Conservation (phyloP, 495 filamentous ascomycete species). For the Aspergillus carlsbadensis region DNA sequence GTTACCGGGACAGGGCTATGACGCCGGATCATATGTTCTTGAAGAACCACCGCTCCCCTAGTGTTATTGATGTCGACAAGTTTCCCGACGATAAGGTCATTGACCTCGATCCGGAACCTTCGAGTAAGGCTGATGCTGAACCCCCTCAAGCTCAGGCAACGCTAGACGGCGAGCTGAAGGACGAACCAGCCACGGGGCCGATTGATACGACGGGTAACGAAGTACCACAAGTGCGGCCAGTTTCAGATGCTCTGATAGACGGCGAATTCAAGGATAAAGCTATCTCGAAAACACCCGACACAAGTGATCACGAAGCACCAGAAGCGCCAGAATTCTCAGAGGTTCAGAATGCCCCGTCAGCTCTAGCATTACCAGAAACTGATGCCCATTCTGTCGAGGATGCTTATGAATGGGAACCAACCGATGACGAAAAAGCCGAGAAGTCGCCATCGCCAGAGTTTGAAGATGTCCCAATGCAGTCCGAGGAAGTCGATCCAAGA, state of each 20-base stretch:
- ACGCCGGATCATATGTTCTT: conserved; percentile 39
- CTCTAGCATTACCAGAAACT: not conserved
- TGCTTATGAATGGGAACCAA: not conserved
- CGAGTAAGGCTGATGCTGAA: conserved; percentile 13
- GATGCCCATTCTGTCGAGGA: not conserved
- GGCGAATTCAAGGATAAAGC: too few relatives aligned
- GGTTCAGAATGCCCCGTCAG: too few relatives aligned
- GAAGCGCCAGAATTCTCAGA: not conserved
- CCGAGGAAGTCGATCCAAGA: not conserved
- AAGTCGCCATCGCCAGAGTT: conserved; percentile 53
- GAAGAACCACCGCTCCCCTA: conserved; percentile 38
- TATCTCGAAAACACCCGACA: too few relatives aligned
- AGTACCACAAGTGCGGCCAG: too few relatives aligned
- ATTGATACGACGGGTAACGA: not conserved
- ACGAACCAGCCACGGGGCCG: not conserved
- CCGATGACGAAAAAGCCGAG: conserved; percentile 15
- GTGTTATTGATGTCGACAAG: conserved; percentile 48
- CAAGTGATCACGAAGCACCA: not conserved
- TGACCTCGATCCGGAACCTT: conserved; percentile 37
- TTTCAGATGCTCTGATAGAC: too few relatives aligned
- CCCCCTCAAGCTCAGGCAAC: not conserved
- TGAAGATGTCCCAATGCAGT: conserved; percentile 43
- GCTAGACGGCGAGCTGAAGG: not conserved
- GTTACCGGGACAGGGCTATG: conserved; percentile 20
- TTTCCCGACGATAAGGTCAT: conserved; percentile 37